Evolutionary conservation across 192 early-diverging fungal species (phyloP).

Genomic region (Funneliformis geosporum): DNA sequence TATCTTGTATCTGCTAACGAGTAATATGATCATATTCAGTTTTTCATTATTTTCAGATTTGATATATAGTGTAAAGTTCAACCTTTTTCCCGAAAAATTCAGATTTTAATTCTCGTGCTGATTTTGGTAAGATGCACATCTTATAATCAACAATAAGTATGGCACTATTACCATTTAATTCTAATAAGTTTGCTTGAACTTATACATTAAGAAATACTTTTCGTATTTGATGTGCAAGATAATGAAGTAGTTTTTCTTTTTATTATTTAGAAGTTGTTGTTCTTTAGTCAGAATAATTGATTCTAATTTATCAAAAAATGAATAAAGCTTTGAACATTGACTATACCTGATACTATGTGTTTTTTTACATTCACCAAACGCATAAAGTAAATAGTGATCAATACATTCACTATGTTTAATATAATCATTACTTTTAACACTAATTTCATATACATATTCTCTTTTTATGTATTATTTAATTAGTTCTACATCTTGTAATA

Average conservation of each 20-base stretch:
- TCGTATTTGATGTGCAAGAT: background rate
- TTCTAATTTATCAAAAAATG: background rate
- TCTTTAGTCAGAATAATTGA: background rate
- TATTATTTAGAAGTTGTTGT: background rate
- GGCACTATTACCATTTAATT: background rate
- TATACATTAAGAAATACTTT: slow-evolving; percentile 6
- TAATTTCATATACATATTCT: background rate
- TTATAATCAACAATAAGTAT: slow-evolving; percentile 2
- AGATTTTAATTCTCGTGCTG: background rate
- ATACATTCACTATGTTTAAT: background rate
- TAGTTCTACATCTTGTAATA: too few relatives aligned
- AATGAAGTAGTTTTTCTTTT: background rate
- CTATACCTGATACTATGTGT: background rate
- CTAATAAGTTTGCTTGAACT: background rate
- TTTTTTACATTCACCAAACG: background rate
- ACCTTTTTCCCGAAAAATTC: background rate
- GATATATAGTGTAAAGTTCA: background rate
- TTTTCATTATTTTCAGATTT: background rate
- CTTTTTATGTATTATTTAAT: too few relatives aligned
- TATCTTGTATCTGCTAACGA: background rate
- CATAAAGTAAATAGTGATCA: background rate
- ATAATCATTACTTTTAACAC: background rate
- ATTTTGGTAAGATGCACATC: background rate
- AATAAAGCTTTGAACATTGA: background rate
- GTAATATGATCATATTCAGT: background rate